phyloP scores from a whole-genome alignment of 768 basidiomycete species.

The Lactarius akahatsu region DNA sequence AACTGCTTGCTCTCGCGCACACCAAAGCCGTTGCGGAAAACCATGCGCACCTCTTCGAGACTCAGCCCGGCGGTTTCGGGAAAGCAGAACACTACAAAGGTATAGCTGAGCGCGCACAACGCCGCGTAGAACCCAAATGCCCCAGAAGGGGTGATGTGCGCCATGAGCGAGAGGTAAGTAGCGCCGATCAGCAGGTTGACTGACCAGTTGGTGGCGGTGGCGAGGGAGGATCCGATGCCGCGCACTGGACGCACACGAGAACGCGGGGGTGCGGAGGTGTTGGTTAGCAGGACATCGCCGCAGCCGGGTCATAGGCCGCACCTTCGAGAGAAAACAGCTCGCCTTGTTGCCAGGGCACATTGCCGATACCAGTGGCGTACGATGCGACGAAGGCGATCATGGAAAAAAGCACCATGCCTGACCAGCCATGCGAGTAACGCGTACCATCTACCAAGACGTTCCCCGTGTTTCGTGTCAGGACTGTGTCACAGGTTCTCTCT shows the following conservation, averaged over 20 bases:
- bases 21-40: constrained; percentile 66
- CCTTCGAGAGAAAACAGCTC: constrained; percentile 80
- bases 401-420: constrained; percentile 65
- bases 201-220: constrained; percentile 78
- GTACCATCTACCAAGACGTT: constrained; percentile 59
- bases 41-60: constrained; percentile 61
- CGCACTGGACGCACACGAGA: constrained; percentile 45
- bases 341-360: constrained; percentile 86
- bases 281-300: neutral
- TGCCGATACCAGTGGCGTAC: constrained; percentile 77
- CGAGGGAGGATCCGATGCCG: constrained; percentile 72
- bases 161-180: constrained; percentile 80
- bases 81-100: constrained; percentile 70
- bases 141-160: constrained; percentile 66
- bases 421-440: constrained; percentile 60
- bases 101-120: constrained; percentile 64
- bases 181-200: constrained; percentile 74
- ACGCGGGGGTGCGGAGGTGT: neutral
- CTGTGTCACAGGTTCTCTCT: constrained; percentile 34
- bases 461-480: constrained; percentile 59
- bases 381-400: constrained; percentile 84
- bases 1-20: constrained; percentile 55
- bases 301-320: constrained; percentile 31
- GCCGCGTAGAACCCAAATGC: constrained; percentile 79
- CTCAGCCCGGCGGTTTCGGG: constrained; percentile 78